These are phyloP conservation scores for Lasiodiplodia sp. DNA, from an alignment of 2,329 filamentous ascomycete species.

Conservation along the genomic window DNA sequence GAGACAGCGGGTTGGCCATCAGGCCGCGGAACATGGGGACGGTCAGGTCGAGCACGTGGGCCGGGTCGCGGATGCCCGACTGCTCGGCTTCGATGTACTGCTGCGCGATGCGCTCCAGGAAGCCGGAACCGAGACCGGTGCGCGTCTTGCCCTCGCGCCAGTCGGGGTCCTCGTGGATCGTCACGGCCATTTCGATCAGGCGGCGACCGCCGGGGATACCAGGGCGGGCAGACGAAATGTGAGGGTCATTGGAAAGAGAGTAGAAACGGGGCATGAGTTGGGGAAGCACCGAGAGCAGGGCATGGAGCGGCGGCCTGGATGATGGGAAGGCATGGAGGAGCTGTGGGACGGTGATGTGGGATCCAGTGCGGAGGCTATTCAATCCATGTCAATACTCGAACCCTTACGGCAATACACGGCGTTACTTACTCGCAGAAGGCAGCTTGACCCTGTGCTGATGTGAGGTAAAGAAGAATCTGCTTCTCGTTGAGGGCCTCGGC, in stretches of 20 bases:
- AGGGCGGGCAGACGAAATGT: slow-evolving; percentile 74
- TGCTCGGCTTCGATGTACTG: slow-evolving; percentile 73
- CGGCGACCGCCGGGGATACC: slow-evolving; percentile 74
- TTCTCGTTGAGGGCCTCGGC: slow-evolving; percentile 81
- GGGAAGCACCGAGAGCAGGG: slow-evolving; percentile 79
- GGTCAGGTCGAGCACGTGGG: slow-evolving; percentile 65
- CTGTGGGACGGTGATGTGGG: slow-evolving; percentile 83
- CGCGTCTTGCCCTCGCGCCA: slow-evolving; percentile 73
- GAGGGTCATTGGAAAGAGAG: slow-evolving; percentile 94
- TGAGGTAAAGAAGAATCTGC: slow-evolving; percentile 86
- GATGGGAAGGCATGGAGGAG: slow-evolving; percentile 92
- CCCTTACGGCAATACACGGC: background rate
- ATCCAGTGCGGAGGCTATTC: slow-evolving; percentile 75
- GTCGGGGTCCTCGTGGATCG: slow-evolving; percentile 84
- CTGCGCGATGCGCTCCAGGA: slow-evolving; percentile 84
- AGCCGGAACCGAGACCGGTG: slow-evolving; percentile 89
- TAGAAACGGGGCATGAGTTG: slow-evolving; percentile 98
- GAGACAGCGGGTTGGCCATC: slow-evolving; percentile 95
- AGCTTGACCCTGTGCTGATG: slow-evolving; percentile 88
- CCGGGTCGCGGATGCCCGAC: slow-evolving; percentile 54
- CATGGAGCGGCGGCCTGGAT: slow-evolving; percentile 83
- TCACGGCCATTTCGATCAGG: slow-evolving; percentile 94
- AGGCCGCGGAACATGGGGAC: slow-evolving; percentile 98
- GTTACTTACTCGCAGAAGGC: slow-evolving; percentile 76
- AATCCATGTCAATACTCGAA: slow-evolving; percentile 20